A percentile compares a stretch with the other conserved stretches of the same genome.
Conservation (phyloP, 2,329 filamentous ascomycete genomes). For the Sclerotinia borealis region DNA sequence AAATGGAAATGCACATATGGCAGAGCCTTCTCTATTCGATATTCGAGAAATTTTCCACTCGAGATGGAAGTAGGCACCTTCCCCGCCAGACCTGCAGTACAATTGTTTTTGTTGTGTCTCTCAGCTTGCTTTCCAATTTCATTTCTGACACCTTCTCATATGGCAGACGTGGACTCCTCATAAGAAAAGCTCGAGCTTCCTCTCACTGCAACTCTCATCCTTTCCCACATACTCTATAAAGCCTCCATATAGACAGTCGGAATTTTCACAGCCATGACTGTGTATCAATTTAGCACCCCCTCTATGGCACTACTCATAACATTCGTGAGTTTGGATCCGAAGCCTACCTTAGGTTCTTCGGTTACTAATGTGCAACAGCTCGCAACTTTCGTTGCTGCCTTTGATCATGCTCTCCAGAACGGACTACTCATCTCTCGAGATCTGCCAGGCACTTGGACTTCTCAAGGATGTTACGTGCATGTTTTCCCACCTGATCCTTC, state of each 20-base stretch:
- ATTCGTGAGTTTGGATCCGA: not conserved
- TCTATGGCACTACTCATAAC: not conserved
- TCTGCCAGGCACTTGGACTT: constrained; percentile 23
- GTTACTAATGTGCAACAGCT: not conserved
- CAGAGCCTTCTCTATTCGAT: not conserved
- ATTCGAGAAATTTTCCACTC: not conserved
- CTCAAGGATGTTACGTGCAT: constrained; percentile 26
- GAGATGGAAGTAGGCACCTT: not conserved
- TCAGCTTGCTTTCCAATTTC: not conserved
- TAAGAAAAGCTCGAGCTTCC: not conserved
- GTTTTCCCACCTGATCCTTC: not conserved
- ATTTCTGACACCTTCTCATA: no score
- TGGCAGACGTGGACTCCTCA: not conserved
- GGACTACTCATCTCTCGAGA: constrained; percentile 7
- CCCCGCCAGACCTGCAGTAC: not conserved
- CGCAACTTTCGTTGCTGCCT: not conserved
- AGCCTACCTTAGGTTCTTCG: not conserved
- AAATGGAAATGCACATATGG: not conserved
- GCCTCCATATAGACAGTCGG: no score
- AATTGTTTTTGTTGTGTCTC: not conserved
- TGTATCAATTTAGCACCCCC: not conserved
- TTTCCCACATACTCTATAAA: not conserved
- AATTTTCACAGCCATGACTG: not conserved
- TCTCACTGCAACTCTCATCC: no score
- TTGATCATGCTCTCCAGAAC: not conserved